Conservation (phyloP, 352 stramenopile species). For the Phytophthora aleatoria region DNA sequence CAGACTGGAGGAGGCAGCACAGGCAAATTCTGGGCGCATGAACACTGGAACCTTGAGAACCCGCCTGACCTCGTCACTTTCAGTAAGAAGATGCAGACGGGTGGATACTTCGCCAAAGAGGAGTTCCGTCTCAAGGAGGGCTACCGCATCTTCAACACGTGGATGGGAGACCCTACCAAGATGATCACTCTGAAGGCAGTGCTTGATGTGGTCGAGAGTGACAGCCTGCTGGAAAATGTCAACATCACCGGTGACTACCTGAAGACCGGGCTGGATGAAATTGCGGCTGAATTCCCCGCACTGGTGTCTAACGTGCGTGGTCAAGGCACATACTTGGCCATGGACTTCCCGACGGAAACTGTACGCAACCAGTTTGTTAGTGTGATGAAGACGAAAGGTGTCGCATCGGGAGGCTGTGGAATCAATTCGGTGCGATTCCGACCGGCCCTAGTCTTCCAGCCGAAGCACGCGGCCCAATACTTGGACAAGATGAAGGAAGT, state of each 20-base stretch:
- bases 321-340: slow-evolving; percentile 80
- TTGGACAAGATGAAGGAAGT: slow-evolving; percentile 72
- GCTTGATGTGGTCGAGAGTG: slow-evolving; percentile 62
- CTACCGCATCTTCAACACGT: slow-evolving; percentile 90
- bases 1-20: slow-evolving; percentile 84
- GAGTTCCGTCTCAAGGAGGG: slow-evolving; percentile 72
- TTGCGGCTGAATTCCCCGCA: slow-evolving; percentile 55
- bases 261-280: slow-evolving; percentile 50
- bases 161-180: slow-evolving; percentile 88
- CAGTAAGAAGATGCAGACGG: slow-evolving; percentile 87
- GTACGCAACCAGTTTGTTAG: slow-evolving; percentile 69
- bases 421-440: slow-evolving; percentile 76
- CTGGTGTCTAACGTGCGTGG: slow-evolving; percentile 78
- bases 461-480: slow-evolving; percentile 73
- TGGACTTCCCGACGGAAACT: slow-evolving; percentile 71
- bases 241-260: slow-evolving; percentile 72
- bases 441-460: slow-evolving; percentile 78
- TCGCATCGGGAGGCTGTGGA: slow-evolving; percentile 72
- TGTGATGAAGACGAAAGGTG: slow-evolving; percentile 61
- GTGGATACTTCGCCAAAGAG: slow-evolving; percentile 80
- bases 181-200: slow-evolving; percentile 84
- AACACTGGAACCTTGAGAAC: slow-evolving; percentile 80
- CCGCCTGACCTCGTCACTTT: slow-evolving; percentile 86
- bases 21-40: slow-evolving; percentile 85
- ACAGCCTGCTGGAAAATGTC: slow-evolving; percentile 77